Evolutionary conservation across 306 rosid genomes (phyloP).

Genomic region (Canavalia gladiata): DNA sequence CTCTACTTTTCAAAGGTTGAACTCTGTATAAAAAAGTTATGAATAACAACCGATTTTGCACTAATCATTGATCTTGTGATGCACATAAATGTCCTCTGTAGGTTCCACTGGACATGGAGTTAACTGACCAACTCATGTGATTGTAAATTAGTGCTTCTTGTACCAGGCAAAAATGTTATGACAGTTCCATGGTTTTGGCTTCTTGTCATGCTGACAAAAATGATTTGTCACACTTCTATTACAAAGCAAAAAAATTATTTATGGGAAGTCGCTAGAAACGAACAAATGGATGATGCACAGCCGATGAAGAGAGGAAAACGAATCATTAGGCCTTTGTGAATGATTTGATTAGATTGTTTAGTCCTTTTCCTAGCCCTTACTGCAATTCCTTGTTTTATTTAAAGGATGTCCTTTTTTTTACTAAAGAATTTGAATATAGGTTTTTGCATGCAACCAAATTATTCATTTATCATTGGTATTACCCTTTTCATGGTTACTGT

Average conservation of each 20-base stretch:
- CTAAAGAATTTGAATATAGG: too few species aligned
- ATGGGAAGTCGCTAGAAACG: too few species aligned
- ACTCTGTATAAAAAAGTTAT: neutral
- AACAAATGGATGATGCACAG: too few species aligned
- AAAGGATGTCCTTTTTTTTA: too few species aligned
- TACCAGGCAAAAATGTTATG: neutral
- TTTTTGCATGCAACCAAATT: neutral
- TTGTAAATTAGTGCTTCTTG: neutral
- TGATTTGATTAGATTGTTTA: neutral
- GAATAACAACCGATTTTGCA: neutral
- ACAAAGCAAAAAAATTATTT: too few species aligned
- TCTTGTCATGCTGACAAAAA: neutral
- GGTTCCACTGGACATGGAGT: neutral
- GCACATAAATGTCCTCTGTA: neutral
- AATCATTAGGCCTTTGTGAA: neutral
- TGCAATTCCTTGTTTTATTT: neutral
- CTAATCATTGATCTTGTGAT: neutral
- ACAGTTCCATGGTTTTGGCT: neutral
- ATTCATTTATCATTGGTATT: neutral
- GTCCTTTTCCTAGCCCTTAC: neutral
- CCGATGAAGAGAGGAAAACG: too few species aligned
- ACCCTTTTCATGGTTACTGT: too few species aligned
- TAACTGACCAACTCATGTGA: neutral
- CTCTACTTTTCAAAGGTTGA: too few species aligned
- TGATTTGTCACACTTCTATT: neutral